phyloP scores from a whole-genome alignment of 331 rosid species.

The Quercus tomentella region DNA sequence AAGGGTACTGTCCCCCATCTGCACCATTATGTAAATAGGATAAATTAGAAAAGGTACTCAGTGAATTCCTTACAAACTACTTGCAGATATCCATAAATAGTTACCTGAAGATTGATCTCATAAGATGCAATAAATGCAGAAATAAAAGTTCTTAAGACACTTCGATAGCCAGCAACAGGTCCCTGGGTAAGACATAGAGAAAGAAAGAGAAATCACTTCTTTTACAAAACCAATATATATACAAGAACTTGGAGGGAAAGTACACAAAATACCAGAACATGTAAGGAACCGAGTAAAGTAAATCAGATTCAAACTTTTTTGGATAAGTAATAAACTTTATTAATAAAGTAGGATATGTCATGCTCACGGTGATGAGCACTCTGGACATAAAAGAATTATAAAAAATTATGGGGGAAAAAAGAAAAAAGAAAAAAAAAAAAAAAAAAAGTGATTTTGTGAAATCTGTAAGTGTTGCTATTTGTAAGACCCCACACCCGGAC shows the following conservation, averaged over 20 bases:
- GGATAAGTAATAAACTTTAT: too few species aligned
- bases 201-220: conserved; percentile 12
- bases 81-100: conserved; percentile 12
- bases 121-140: conserved; percentile 93
- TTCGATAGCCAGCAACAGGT: conserved; percentile 68
- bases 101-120: conserved; percentile 84
- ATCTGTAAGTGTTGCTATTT: too few species aligned
- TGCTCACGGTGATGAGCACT: too few species aligned
- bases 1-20: conserved; percentile 62
- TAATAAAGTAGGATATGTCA: too few species aligned
- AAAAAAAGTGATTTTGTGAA: too few species aligned
- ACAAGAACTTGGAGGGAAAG: not conserved
- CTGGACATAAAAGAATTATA: too few species aligned
- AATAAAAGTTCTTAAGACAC: conserved; percentile 84
- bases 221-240: not conserved
- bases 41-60: conserved; percentile 30
- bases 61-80: conserved; percentile 16
- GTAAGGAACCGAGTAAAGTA: not conserved
- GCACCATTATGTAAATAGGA: conserved; percentile 35
- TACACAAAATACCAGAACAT: not conserved
- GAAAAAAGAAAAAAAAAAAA: too few species aligned
- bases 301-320: not conserved
- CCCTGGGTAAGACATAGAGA: conserved; percentile 46
- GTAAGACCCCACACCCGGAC: too few species aligned
- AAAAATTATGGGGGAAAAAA: too few species aligned